Conservation (phyloP, 345 rosid species). For the Bruguiera gymnorhiza region DNA sequence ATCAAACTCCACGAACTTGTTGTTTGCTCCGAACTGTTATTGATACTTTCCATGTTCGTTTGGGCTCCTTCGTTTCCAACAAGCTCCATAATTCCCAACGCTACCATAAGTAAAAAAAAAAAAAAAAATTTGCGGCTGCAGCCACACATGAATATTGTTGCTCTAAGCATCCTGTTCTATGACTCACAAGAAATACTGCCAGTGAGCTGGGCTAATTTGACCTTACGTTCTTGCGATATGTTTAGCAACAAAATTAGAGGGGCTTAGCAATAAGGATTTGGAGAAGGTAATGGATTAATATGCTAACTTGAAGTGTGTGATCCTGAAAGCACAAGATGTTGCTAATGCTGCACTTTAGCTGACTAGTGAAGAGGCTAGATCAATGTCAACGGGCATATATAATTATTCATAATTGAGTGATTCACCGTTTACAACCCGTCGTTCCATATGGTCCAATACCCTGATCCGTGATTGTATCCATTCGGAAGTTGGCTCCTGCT, state of each 20-base stretch:
- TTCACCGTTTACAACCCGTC: conserved; percentile 40
- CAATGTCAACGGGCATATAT: conserved; percentile 38
- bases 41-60: too few species aligned
- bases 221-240: conserved; percentile 42
- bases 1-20: too few species aligned
- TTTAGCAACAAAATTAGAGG: conserved; percentile 33
- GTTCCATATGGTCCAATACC: conserved; percentile 27
- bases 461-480: conserved; percentile 13
- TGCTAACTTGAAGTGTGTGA: conserved; percentile 40
- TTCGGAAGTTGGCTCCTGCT: background rate
- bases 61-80: too few species aligned
- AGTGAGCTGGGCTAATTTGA: conserved; percentile 52
- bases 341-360: conserved; percentile 47
- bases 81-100: conserved; percentile 3
- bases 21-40: too few species aligned
- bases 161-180: conserved; percentile 44
- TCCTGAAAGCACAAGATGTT: conserved; percentile 37
- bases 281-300: conserved; percentile 24
- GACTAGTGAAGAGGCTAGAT: conserved; percentile 47
- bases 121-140: conserved; percentile 1
- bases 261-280: conserved; percentile 19
- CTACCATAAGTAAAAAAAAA: conserved; percentile 8
- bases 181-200: conserved; percentile 43
- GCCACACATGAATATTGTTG: conserved; percentile 38
- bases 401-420: conserved; percentile 44